Evolutionary conservation across 2,329 filamentous ascomycete genomes (phyloP), one percentile per base, ranked within the genome.

Genomic region (Aspergillus niger): DNA sequence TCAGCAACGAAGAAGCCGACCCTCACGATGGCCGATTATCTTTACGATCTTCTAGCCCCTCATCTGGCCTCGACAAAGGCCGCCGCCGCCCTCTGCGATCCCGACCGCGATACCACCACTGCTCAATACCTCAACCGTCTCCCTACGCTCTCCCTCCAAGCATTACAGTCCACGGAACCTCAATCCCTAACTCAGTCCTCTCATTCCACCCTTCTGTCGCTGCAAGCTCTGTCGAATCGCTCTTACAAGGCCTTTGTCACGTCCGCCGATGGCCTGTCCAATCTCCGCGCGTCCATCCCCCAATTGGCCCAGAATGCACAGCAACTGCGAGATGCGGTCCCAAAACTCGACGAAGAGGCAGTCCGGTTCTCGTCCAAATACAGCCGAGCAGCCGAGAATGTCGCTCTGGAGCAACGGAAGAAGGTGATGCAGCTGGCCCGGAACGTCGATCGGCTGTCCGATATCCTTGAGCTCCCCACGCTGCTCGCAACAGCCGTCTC

Each of bases 401-500:
- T 87, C 53, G 80, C 91, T 0, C 82, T 97, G 28, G 87, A 88
- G 54, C 81, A 89, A 26, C 86, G 95, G 66, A 91, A 91, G 70
- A 89, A 90, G 72, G 90, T 91, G 0, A 85, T 97, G 71, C 83
- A 96, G 22, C 82, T 98, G 15, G 86, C 91, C 17, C 86, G 91
- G 51, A 98, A 97, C 73, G 89, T 94, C 28, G 94, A 97, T 74
- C 87, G 94, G 58, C 83, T 98, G 3, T 90, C 92, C 30, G 93
- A 97, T 74, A 89, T 98, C 32, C 86, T 99, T 61, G 94, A 98
- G 70, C 84, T 99, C 30, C 95, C 95, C 0, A 88, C 90, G 0
- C 80, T 98, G 36, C 85, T 99, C 13, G 90, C 91, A 11, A 92
- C 93, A 1, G 89, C 93, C 15, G 79, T 83, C 48, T 79, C 78